Evolutionary conservation across 306 rosid genomes (phyloP), one percentile per base, ranked within the genome.

Genomic region (Pyrus pyrifolia): DNA sequence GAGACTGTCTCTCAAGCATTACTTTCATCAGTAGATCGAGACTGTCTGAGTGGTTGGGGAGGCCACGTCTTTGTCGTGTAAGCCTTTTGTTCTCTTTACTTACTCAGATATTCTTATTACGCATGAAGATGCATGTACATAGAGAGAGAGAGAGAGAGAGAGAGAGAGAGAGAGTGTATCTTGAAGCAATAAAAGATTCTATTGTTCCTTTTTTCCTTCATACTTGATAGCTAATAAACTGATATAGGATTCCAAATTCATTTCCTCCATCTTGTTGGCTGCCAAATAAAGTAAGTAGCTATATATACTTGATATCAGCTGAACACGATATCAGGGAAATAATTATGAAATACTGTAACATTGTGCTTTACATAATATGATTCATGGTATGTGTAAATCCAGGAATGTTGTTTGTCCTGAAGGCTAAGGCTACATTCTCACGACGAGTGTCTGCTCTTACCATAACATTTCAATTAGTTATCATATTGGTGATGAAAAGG

Each of bases 11-110:
- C 99, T 55, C 99, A 96, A 82, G 99, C 99, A 42, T 85, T 96
- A 86, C 79, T 91, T 64, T 91, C 99, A 46, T 96, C 99, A 0
- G 99, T 96, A 27, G 98, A 96, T 80, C 93, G 99, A n/a, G 99
- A 96, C 85, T 92, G 99, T 87, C 81, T 96, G 82, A 96, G 99
- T 86, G 99, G 99, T 76, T 96, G 99, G 99, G 98, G 98, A 76
- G 99, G 99, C 53, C 99, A 96, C 67, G 91, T 96, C 84, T 96
- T 82, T 67, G 86, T 96, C 80, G 97, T 96, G 99, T 92, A 92
- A 96, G 98, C 73, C 79, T 27, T 65, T 23, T 21, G 1, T 70
- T 22, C 58, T n/a, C 55, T 17, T 44, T 67, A 13, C 45, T 68
- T n/a, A 22, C 17, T 49, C 53, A 49, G 55, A 49, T 15, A 49